phyloP scores from a whole-genome alignment of 2,329 filamentous ascomycete species.

The Periconia sp. region DNA sequence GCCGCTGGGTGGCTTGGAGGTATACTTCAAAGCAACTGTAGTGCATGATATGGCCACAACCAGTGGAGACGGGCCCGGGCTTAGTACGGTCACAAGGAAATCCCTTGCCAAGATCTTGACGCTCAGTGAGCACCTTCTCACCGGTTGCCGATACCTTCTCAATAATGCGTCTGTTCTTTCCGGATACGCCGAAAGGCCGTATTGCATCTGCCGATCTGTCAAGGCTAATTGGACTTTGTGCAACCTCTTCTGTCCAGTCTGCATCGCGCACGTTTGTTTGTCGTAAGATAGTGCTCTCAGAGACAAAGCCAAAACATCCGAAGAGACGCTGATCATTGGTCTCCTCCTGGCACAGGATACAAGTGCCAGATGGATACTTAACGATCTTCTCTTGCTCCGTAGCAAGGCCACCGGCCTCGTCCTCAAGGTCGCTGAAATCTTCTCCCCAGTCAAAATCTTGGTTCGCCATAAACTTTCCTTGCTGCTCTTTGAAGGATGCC shows the following conservation, averaged over 20 bases:
- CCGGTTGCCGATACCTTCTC: conserved; percentile 78
- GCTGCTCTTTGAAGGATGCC: conserved; percentile 97
- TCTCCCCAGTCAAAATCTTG: conserved; percentile 90
- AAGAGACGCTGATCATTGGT: conserved; percentile 88
- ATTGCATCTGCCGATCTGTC: conserved; percentile 84
- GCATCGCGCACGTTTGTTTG: conserved; percentile 83
- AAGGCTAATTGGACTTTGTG: conserved; percentile 77
- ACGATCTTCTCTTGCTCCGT: conserved; percentile 77
- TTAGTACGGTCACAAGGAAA: conserved; percentile 73
- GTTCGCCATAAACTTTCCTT: conserved; percentile 90
- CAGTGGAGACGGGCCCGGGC: conserved; percentile 81
- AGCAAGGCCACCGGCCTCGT: conserved; percentile 61
- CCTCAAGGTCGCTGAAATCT: conserved; percentile 76
- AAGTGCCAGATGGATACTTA: conserved; percentile 92
- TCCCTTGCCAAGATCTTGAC: conserved; percentile 86
- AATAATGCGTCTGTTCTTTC: conserved; percentile 80
- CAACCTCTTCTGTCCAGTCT: conserved; percentile 84
- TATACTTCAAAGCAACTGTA: conserved; percentile 95
- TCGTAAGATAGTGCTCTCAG: conserved; percentile 82
- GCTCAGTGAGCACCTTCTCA: conserved; percentile 72
- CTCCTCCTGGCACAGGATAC: conserved; percentile 95
- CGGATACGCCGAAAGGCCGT: conserved; percentile 88
- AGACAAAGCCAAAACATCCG: conserved; percentile 90
- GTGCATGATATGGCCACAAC: conserved; percentile 99
- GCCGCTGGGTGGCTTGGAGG: conserved; percentile 78